A percentile compares a stretch with the other conserved stretches of the same genome.
Evolutionary conservation across 2,329 filamentous ascomycete genomes (phyloP).

Genomic region (Scytalidium lignicola): DNA sequence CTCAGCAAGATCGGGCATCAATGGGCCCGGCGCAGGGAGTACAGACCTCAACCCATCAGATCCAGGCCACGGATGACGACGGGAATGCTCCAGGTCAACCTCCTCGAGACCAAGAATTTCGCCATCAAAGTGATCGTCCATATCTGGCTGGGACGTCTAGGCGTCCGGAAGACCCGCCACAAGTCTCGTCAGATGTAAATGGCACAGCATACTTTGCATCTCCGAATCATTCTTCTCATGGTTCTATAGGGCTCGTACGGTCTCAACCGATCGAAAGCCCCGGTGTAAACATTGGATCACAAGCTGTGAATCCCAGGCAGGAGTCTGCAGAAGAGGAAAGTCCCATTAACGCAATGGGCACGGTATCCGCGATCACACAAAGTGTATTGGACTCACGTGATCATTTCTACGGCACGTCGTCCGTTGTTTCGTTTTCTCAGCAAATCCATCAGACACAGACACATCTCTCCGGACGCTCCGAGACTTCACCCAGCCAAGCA

Average conservation of each 20-base stretch:
- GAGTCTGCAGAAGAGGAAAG: conserved; percentile 9
- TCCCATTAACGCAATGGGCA: conserved; percentile 35
- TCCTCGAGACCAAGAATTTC: neutral
- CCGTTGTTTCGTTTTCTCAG: conserved; percentile 34
- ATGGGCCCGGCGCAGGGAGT: neutral
- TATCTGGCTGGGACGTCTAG: neutral
- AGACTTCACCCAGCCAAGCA: conserved; percentile 13
- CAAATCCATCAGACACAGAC: conserved; percentile 18
- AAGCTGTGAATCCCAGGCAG: conserved; percentile 1
- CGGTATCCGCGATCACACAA: conserved; percentile 26
- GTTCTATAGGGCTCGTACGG: neutral
- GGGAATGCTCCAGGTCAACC: neutral
- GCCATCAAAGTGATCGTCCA: neutral
- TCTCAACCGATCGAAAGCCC: neutral
- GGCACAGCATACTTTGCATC: neutral
- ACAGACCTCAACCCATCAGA: neutral
- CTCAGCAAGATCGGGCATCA: conserved; percentile 1
- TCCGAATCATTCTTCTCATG: neutral
- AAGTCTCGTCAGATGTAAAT: neutral
- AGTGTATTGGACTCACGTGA: conserved; percentile 16
- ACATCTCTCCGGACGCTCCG: conserved; percentile 9
- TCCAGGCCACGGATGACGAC: neutral
- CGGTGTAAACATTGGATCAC: neutral
- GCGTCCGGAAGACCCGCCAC: neutral
- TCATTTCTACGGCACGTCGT: conserved; percentile 35